Evolutionary conservation across 2,329 filamentous ascomycete species (phyloP).

Genomic region (Helminthosporium solani): DNA sequence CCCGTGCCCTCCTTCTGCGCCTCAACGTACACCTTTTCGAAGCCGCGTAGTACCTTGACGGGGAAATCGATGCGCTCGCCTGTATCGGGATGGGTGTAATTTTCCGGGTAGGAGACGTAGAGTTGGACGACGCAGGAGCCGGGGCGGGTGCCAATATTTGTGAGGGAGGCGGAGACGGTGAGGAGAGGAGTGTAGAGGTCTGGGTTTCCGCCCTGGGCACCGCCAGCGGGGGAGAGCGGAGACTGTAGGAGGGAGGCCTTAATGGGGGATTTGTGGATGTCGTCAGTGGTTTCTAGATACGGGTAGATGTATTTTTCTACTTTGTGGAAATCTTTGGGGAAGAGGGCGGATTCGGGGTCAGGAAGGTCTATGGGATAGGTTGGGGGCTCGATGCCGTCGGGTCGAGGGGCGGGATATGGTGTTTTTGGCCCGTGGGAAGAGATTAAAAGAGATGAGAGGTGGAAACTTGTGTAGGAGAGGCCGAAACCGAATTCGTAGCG

Average conservation of each 20-base stretch:
- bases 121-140: constrained; percentile 60
- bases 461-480: constrained; percentile 76
- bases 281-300: constrained; percentile 58
- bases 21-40: constrained; percentile 45
- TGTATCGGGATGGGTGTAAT: constrained; percentile 45
- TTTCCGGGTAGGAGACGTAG: constrained; percentile 53
- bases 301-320: constrained; percentile 73
- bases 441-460: constrained; percentile 57
- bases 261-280: constrained; percentile 46
- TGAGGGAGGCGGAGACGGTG: constrained; percentile 54
- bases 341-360: constrained; percentile 57
- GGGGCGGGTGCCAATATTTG: constrained; percentile 60
- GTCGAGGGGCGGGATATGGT: constrained; percentile 31
- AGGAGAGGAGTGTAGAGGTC: constrained; percentile 62
- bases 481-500: constrained; percentile 87
- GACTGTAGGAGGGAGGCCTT: constrained; percentile 60
- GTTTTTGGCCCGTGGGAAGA: constrained; percentile 49
- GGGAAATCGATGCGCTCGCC: constrained; percentile 59
- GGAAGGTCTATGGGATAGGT: constrained; percentile 58
- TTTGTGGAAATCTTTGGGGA: constrained; percentile 60
- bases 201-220: constrained; percentile 67
- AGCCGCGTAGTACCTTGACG: constrained; percentile 43
- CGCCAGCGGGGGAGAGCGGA: constrained; percentile 62
- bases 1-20: constrained; percentile 21
- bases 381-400: constrained; percentile 41